phyloP scores from a whole-genome alignment of 306 rosid species.

The Clitoria ternatea region DNA sequence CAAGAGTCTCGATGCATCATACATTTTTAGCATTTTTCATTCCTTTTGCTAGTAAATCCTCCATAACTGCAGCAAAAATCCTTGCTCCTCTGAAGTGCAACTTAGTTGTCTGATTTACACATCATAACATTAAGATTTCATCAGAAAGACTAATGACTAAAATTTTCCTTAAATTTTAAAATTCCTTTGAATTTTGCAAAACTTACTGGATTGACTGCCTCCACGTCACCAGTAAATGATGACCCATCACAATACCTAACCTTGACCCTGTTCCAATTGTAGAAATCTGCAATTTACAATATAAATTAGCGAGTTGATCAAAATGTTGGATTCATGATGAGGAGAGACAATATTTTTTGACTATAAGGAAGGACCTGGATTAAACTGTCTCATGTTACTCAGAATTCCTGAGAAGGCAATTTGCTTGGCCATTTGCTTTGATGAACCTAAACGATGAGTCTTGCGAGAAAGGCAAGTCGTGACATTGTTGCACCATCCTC shows the following conservation, averaged over 20 bases:
- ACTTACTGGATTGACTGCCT: conserved; percentile 74
- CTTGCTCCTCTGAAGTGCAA: conserved; percentile 94
- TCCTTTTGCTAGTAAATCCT: conserved; percentile 79
- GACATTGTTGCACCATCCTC: conserved; percentile 96
- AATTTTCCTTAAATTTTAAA: background rate
- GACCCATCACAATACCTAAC: conserved; percentile 93
- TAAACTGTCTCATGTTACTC: conserved; percentile 39
- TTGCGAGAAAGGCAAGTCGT: conserved; percentile 78
- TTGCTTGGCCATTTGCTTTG: conserved; percentile 58
- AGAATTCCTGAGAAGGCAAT: conserved; percentile 78
- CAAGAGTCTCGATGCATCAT: conserved; percentile 12
- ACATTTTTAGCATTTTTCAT: conserved; percentile 86
- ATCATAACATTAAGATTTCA: background rate
- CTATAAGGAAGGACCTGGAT: conserved; percentile 62
- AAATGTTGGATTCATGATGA: background rate
- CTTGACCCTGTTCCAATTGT: conserved; percentile 84
- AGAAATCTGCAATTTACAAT: conserved; percentile 56
- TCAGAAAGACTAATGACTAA: background rate
- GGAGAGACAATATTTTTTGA: background rate
- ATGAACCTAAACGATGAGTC: conserved; percentile 76
- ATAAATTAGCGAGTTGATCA: background rate
- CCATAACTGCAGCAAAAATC: conserved; percentile 60
- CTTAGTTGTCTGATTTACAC: conserved; percentile 53
- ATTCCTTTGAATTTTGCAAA: background rate
- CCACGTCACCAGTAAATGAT: conserved; percentile 92